Percentiles rank a stretch among this genome's conserved stretches.
Conservation (phyloP, 805 yeast genomes). For the Alloascoidea africana region DNA sequence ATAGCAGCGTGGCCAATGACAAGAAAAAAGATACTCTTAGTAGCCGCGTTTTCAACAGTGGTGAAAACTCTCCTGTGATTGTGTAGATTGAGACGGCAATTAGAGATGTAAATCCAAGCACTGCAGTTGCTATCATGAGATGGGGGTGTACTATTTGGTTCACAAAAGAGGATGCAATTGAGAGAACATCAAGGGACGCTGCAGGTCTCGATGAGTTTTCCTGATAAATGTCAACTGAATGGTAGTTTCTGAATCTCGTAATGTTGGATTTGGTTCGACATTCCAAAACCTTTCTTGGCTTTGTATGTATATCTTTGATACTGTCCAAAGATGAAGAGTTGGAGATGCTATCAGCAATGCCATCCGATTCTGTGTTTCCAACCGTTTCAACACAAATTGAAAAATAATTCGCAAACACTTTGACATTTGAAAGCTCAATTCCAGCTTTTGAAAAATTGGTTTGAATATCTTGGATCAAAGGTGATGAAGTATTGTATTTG, state of each 20-base stretch:
- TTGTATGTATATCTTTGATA: too few relatives aligned
- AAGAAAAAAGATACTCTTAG: neutral
- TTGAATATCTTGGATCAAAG: slow-evolving; percentile 2
- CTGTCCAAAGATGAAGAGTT: too few relatives aligned
- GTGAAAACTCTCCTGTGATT: neutral
- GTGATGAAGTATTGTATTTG: slow-evolving; percentile 6
- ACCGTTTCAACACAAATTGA: slow-evolving; percentile 8
- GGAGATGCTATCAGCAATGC: neutral
- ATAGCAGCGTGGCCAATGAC: neutral
- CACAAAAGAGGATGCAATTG: slow-evolving; percentile 24
- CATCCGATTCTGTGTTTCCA: too few relatives aligned
- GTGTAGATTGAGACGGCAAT: slow-evolving; percentile 18
- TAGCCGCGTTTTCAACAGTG: neutral
- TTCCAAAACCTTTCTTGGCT: neutral
- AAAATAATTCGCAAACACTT: slow-evolving; percentile 8
- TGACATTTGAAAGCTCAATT: slow-evolving; percentile 2
- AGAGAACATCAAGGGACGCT: neutral
- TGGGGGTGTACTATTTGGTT: slow-evolving; percentile 37
- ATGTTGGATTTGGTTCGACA: neutral
- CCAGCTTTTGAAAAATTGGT: slow-evolving; percentile 3
- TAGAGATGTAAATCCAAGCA: slow-evolving; percentile 26
- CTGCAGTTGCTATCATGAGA: slow-evolving; percentile 31
- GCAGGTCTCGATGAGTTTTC: neutral
- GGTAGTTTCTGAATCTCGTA: neutral
- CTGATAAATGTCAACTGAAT: neutral